Base-by-base conservation (phyloP, 2,329 filamentous ascomycete genomes). In the Trichoderma hamatum region DNA sequence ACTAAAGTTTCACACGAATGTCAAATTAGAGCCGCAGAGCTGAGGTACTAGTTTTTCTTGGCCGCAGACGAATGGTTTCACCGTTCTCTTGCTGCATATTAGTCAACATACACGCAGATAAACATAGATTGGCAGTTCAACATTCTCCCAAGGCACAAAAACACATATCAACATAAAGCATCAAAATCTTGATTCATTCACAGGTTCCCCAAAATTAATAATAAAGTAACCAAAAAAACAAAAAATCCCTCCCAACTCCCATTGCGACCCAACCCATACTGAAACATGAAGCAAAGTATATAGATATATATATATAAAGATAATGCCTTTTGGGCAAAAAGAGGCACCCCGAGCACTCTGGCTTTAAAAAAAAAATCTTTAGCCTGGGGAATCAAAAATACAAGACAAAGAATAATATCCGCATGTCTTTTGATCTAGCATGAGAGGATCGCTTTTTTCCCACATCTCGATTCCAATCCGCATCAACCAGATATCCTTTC, bases 381-480 rank as follows among this genome's bases (percentile, higher is more conserved):
- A 34, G 30, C 60, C 43, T n/a, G 11, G 34, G 61, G 61, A 64
- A 64, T 64, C 32, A 55, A 36, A 51, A 10, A 43, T 43, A 43
- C 39, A 43, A 43, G 39, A 43, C 39, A 19, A 43, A 24, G 11
- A 11, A 49, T 21, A 21, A 46, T 36, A 59, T 51, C 54, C 54
- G 16, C 63, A 51, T 14, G n/a, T 51, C 51, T 67, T 54, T 67
- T 43, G 39, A 67, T 46, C 52, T 59, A 67, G n/a, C 63, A 66
- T 58, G 52, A 66, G 54, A 58, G 43, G 30, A 59, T 67, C 39
- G 63, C 63, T 67, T 34, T 67, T 49, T 49, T 43, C 14, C 39
- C 36, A 58, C 54, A 51, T 11, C 54, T 28, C 19, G 26, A 67
- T 59, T 58, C 63, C 54, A 64, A 55, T 30, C 61, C 49, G 30